phyloP scores from a whole-genome alignment of 176 grass and related monocot genomes.

The Poa pratensis region DNA sequence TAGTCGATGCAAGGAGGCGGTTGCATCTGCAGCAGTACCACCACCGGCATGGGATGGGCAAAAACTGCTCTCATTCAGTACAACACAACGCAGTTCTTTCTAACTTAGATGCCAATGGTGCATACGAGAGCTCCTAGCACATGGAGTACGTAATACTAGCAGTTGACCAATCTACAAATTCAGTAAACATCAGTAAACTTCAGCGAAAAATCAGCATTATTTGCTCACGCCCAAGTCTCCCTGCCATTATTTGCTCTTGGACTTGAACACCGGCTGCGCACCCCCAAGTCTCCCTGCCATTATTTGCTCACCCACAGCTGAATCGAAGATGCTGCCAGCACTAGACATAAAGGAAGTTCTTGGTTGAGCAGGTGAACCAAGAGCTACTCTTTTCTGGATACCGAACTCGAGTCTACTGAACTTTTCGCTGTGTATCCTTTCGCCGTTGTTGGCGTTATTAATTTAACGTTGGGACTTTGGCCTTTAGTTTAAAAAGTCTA shows the following conservation, averaged over 20 bases:
- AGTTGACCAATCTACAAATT: neutral
- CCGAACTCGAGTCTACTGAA: constrained; percentile 39
- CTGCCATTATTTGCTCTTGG: constrained; percentile 39
- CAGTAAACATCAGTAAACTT: neutral
- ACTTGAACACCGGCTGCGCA: constrained; percentile 47
- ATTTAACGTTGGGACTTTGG: too few species aligned
- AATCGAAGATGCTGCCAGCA: constrained; percentile 45
- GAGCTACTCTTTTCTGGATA: constrained; percentile 59
- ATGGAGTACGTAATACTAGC: neutral
- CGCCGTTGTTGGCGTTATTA: too few species aligned
- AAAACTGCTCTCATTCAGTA: too few species aligned
- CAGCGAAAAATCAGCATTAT: neutral
- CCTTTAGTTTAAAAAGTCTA: too few species aligned
- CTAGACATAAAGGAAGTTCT: constrained; percentile 36
- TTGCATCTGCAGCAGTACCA: too few species aligned
- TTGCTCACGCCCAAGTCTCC: too few species aligned
- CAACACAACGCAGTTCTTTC: too few species aligned
- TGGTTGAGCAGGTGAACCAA: constrained; percentile 38
- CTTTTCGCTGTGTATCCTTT: too few species aligned
- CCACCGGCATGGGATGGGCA: too few species aligned
- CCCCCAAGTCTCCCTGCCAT: constrained; percentile 36
- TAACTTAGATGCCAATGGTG: too few species aligned
- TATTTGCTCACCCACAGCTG: constrained; percentile 46
- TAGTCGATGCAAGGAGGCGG: too few species aligned
- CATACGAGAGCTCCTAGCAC: neutral